Evolutionary conservation across 177 flowering plant genomes (phyloP).

Genomic region (Vitis hybrid): DNA sequence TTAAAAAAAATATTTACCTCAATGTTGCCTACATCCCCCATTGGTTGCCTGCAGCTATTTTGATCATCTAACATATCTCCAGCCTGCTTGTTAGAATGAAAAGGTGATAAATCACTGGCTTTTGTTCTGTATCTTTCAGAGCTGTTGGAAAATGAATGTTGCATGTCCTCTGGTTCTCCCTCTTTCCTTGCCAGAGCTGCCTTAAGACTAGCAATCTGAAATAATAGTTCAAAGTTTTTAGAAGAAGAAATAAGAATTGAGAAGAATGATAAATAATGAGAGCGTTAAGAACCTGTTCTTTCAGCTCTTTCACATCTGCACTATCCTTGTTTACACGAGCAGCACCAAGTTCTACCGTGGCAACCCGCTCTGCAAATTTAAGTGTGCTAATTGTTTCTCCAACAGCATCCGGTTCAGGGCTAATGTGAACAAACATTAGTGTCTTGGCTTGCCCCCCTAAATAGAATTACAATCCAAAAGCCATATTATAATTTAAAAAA

Average conservation of each 20-base stretch:
- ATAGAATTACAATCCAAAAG: conserved; percentile 4
- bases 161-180: conserved; percentile 29
- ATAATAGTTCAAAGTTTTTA: background rate
- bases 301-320: conserved; percentile 82
- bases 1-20: conserved; percentile 36
- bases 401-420: conserved; percentile 86
- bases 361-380: conserved; percentile 93
- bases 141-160: conserved; percentile 21
- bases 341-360: conserved; percentile 95
- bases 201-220: conserved; percentile 84
- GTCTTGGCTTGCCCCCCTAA: conserved; percentile 98
- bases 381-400: conserved; percentile 94
- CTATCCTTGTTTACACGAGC: conserved; percentile 79
- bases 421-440: conserved; percentile 93
- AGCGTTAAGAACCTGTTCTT: conserved; percentile 66
- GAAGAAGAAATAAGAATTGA: too few species aligned
- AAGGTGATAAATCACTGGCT: conserved; percentile 33
- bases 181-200: conserved; percentile 62
- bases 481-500: conserved; percentile 6
- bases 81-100: conserved; percentile 25
- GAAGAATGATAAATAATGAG: background rate
- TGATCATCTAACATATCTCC: conserved; percentile 20
- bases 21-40: conserved; percentile 61
- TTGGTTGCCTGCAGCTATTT: conserved; percentile 42
- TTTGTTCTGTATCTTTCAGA: conserved; percentile 32